Base-by-base conservation (phyloP, 2,329 filamentous ascomycete species). In the Colletotrichum euphorbiae region DNA sequence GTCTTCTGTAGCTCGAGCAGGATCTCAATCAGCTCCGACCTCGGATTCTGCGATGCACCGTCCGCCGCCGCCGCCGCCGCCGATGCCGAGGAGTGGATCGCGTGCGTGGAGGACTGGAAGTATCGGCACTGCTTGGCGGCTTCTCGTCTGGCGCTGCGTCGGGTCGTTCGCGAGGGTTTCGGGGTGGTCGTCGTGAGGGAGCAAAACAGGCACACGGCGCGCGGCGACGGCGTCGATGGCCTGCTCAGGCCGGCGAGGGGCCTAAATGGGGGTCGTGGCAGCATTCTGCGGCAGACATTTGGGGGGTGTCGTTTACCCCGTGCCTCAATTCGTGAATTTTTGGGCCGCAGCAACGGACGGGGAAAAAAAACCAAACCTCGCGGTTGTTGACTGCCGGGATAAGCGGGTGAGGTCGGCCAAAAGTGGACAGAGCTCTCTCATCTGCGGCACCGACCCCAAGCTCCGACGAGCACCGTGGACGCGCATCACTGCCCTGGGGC, bases 1-100 rank as follows among this genome's bases (percentile, higher is more conserved):
- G 87, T 81, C 58, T 85, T 86, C 73, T 91, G 85, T 3, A 95
- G 82, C 21, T 87, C 84, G 2, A 83, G 77, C 0, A 94, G 81
- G 2, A 87, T 82, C 48, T 83, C 78, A 70, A 90, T 83, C 5
- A 93, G 85, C 71, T 91, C 85, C 62, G 80, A 73, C 45, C 85
- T 81, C 13, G 82, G 75, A 63, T 82, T 74, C 8, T 71, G 36
- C 3, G 36, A 63, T n/a, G 73, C 15, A 4, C 69, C 21, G 11
- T 73, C 46, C 6, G 19, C 42, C 38, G 21, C n/a, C 1, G 48
- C 43, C n/a, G 61, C 21, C 28, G 28, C 2, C 33, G 28, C 13
- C 31, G n/a, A 52, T 54, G 15, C 58, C 12, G 42, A 67, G 33
- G 42, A 64, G 24, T 61, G 58, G 0, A 61, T 58, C 5, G 66